Percentiles rank a stretch among this genome's conserved stretches.
phyloP scores from a whole-genome alignment of 768 basidiomycete species.

The Hygrophorus russula region DNA sequence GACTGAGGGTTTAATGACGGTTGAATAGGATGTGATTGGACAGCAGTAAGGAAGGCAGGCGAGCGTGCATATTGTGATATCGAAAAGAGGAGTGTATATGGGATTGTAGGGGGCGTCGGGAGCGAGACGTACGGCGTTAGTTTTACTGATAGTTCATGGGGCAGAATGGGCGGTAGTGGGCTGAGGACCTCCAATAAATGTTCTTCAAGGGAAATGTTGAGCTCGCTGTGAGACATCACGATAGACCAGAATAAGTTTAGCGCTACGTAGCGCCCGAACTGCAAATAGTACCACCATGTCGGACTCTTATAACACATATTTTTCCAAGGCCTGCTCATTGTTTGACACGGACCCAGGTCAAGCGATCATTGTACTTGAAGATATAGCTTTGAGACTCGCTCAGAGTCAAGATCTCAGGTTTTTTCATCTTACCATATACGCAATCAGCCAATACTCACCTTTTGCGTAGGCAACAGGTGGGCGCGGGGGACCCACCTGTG shows the following conservation, averaged over 20 bases:
- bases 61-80: constrained; percentile 66
- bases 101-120: constrained; percentile 35
- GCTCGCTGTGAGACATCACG: constrained; percentile 14
- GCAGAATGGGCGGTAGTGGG: constrained; percentile 34
- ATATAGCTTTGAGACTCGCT: constrained; percentile 39
- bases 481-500: constrained; percentile 26
- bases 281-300: background rate
- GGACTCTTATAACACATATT: constrained; percentile 9
- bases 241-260: too few species aligned
- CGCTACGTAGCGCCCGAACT: too few species aligned
- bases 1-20: constrained; percentile 36
- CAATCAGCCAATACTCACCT: background rate
- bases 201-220: constrained; percentile 58
- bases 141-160: constrained; percentile 28
- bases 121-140: constrained; percentile 29
- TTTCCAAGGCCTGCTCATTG: constrained; percentile 31
- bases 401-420: constrained; percentile 30
- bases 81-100: constrained; percentile 45
- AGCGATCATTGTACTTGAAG: constrained; percentile 30
- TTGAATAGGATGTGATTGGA: constrained; percentile 24
- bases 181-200: constrained; percentile 44
- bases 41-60: constrained; percentile 26
- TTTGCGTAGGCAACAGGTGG: constrained; percentile 22
- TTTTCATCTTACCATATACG: background rate
- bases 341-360: constrained; percentile 17